Conservation (phyloP, 768 basidiomycete species). For the Kwoniella sp. region DNA sequence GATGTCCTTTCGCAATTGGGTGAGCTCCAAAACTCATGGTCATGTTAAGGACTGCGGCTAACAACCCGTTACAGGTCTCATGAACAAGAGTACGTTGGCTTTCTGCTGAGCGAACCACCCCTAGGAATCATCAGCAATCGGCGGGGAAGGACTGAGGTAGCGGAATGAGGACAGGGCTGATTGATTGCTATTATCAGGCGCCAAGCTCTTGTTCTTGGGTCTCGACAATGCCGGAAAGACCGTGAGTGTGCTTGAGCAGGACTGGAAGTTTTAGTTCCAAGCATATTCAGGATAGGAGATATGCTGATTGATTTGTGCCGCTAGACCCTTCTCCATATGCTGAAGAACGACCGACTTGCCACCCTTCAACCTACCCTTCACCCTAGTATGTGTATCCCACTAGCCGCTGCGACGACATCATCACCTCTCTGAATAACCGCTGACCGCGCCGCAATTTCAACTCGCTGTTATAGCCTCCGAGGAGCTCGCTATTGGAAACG, state of each 20-base stretch:
- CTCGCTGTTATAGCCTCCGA: conserved; percentile 93
- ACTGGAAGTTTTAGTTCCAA: too few species aligned
- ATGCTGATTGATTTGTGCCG: neutral
- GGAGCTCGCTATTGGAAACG: conserved; percentile 96
- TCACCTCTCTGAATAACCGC: too few species aligned
- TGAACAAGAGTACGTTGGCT: conserved; percentile 75
- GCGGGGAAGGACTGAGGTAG: too few species aligned
- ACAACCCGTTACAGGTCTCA: conserved; percentile 63
- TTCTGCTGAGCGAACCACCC: neutral
- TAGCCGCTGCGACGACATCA: too few species aligned
- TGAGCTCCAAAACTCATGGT: conserved; percentile 56
- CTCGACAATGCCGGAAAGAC: conserved; percentile 99
- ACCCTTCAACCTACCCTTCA: conserved; percentile 97
- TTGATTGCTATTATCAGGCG: conserved; percentile 55
- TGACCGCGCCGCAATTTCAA: too few species aligned
- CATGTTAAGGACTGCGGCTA: neutral
- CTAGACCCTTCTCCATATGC: conserved; percentile 95
- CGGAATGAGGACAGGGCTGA: neutral
- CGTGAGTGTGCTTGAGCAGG: conserved; percentile 59
- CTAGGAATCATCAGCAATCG: too few species aligned
- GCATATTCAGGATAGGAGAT: too few species aligned
- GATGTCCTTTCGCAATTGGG: conserved; percentile 91
- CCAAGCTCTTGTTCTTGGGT: conserved; percentile 98
- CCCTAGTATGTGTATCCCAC: conserved; percentile 78
- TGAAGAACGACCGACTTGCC: conserved; percentile 97